phyloP scores from a whole-genome alignment of 2,329 filamentous ascomycete genomes.

The Coniochaeta sp. region DNA sequence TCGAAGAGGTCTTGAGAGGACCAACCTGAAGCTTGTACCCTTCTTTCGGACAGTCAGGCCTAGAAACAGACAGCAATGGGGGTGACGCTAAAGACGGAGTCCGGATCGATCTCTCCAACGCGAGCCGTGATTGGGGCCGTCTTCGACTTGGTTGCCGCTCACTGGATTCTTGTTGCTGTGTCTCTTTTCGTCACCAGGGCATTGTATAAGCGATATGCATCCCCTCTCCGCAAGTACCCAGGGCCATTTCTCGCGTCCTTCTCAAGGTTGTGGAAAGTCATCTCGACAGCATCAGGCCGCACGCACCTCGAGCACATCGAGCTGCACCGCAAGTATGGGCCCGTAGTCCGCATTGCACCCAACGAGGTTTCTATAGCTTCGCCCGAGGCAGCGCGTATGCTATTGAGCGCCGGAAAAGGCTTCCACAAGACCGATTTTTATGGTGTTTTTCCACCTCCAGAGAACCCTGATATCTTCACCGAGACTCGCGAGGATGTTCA shows the following conservation, averaged over 20 bases:
- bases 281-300: constrained; percentile 26
- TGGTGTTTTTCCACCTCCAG: constrained; percentile 44
- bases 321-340: constrained; percentile 36
- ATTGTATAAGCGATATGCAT: constrained; percentile 22
- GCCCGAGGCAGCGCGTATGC: constrained; percentile 33
- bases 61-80: constrained; percentile 12
- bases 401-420: constrained; percentile 40
- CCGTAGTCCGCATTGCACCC: constrained; percentile 40
- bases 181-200: constrained; percentile 17
- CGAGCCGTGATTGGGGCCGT: constrained; percentile 12
- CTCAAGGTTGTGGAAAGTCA: constrained; percentile 32
- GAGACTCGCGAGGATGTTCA: constrained; percentile 47
- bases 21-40: neutral
- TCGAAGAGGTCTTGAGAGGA: neutral
- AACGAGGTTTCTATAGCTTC: constrained; percentile 39
- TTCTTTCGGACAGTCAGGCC: constrained; percentile 33
- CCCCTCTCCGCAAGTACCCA: constrained; percentile 25
- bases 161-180: constrained; percentile 21
- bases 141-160: constrained; percentile 13
- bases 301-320: constrained; percentile 35
- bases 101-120: constrained; percentile 13
- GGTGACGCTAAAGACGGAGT: constrained; percentile 17
- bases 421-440: constrained; percentile 48
- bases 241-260: constrained; percentile 25
- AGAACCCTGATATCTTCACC: constrained; percentile 52